Base-by-base conservation (phyloP, 176 grass and related monocot species). In the Hsuehochloa calcarea region DNA sequence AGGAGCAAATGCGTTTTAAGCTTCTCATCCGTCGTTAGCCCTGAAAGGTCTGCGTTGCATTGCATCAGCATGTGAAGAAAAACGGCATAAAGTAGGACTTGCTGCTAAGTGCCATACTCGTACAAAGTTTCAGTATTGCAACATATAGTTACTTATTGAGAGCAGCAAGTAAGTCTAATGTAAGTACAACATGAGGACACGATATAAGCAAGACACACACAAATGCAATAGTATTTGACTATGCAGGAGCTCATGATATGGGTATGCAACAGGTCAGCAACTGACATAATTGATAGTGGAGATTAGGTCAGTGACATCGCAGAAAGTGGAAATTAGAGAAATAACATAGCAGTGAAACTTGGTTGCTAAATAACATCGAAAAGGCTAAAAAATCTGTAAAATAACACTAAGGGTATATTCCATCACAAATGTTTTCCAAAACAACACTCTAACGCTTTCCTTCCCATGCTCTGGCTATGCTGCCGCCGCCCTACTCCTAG, bases 1-100 rank as follows among this genome's bases (percentile, higher is more conserved):
- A 63, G 89, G 85, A 74, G 88, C 80, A 79, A 98, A 98, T 35
- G 91, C 93, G 11, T 88, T 64, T 82, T 87, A 59, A 98, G 93
- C 58, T 93, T 98, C 16, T 90, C 96, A 80, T 95, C 89, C 0
- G 91, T 98, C 7, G 96, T 98, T 80, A 98, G 41, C 82, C 87
- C 95, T 71, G 95, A 98, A 75, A 98, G 85, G 20, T 92, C 95
- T 97, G 83, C n/a, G 20, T 77, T 25, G 46, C 78, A 88, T 80
- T 15, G 74, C 52, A 61, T 77, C 56, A 72, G 12, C 19, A 34
- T 58, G 65, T 8, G 17, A 72, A 64, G 34, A 63, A 73, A 69
- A 72, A 76, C 34, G 74, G 16, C 37, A 1, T 34, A 10, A 6
- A 31, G 8, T 55, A 70, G 60, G 47, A 23, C 0, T 47, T 49